These are phyloP conservation scores for Suaeda aralocaspica DNA, from an alignment of 148 eudicot genomes.

Conservation along the genomic window DNA sequence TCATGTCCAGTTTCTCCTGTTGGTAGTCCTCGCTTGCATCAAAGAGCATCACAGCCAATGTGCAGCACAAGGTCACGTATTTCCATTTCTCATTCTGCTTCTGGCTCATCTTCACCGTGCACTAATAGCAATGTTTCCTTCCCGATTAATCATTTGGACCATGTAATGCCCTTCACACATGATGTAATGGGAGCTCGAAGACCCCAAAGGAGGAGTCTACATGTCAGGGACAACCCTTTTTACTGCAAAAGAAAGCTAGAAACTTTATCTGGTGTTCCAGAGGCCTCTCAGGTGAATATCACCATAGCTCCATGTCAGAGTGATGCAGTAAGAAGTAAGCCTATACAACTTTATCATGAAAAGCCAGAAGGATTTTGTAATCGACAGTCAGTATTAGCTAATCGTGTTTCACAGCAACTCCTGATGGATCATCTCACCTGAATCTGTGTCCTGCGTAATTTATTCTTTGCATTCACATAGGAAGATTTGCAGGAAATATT, in stretches of 20 bases:
- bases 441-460: neutral
- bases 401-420: constrained; percentile 45
- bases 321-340: constrained; percentile 26
- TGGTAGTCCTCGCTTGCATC: constrained; percentile 41
- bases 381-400: constrained; percentile 35
- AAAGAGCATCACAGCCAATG: constrained; percentile 38
- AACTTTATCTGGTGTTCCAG: constrained; percentile 31
- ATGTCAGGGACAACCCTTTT: neutral
- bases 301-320: constrained; percentile 28
- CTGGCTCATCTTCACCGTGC: constrained; percentile 51
- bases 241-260: constrained; percentile 37
- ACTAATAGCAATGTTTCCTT: constrained; percentile 31
- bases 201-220: constrained; percentile 11
- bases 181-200: constrained; percentile 22
- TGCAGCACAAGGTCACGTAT: constrained; percentile 31
- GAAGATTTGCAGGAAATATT: neutral
- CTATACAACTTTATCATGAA: constrained; percentile 13
- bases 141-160: constrained; percentile 24
- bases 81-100: constrained; percentile 37
- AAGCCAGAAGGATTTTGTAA: constrained; percentile 17
- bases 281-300: constrained; percentile 27
- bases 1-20: constrained; percentile 65
- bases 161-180: constrained; percentile 17
- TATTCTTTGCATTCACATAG: neutral
- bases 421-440: constrained; percentile 32